Evolutionary conservation across 2,329 filamentous ascomycete species (phyloP).

Genomic region (Colletotrichum sp.): DNA sequence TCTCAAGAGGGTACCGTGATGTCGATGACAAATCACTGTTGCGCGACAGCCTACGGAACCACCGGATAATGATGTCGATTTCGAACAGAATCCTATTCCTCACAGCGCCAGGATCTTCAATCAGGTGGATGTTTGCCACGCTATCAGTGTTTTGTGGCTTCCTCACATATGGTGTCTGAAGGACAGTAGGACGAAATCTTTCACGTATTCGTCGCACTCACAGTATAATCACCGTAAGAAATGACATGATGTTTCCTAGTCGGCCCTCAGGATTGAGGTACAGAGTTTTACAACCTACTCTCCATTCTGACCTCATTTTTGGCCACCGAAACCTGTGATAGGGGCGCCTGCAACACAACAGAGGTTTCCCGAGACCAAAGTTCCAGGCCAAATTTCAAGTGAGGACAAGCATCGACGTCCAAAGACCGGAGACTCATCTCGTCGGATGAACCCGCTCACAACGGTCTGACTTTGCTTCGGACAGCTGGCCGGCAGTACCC

Average conservation of each 20-base stretch:
- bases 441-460: not conserved
- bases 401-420: not conserved
- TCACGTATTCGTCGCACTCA: not conserved
- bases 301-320: not conserved
- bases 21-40: not conserved
- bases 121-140: not conserved
- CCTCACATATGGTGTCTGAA: not conserved
- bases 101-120: not conserved
- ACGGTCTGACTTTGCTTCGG: not conserved
- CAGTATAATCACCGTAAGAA: fast-evolving
- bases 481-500: fast-evolving
- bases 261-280: not conserved
- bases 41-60: not conserved
- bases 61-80: not conserved
- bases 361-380: not conserved
- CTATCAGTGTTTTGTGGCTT: not conserved
- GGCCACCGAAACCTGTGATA: not conserved
- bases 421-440: not conserved
- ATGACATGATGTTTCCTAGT: not conserved
- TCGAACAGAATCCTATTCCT: fast-evolving
- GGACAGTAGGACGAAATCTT: not conserved
- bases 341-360: not conserved
- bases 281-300: not conserved
- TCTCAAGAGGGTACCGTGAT: not conserved
- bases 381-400: not conserved